Evolutionary conservation across 148 eudicot species (phyloP).

Genomic region (Persicaria maculosa): DNA sequence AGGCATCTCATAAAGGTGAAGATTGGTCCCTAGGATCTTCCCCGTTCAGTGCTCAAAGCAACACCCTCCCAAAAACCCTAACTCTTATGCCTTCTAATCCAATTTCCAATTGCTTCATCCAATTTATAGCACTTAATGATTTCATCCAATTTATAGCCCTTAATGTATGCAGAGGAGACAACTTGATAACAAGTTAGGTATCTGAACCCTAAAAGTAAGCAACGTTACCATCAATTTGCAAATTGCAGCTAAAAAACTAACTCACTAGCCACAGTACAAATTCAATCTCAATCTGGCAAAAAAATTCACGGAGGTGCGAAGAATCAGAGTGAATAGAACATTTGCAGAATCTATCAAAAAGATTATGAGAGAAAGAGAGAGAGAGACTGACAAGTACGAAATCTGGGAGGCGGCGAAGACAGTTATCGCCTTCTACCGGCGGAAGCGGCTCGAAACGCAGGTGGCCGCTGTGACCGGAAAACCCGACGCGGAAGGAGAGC

Average conservation of each 20-base stretch:
- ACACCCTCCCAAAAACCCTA: too few relatives aligned
- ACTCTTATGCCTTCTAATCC: too few relatives aligned
- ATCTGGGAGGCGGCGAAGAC: constrained; percentile 59
- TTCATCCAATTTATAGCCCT: too few relatives aligned
- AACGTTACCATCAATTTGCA: neutral
- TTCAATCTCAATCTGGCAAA: neutral
- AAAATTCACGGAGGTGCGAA: neutral
- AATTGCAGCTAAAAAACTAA: neutral
- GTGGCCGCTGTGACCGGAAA: constrained; percentile 78
- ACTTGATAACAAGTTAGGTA: neutral
- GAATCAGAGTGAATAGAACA: neutral
- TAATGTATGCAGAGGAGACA: neutral
- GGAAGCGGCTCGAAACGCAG: constrained; percentile 76
- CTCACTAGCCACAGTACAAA: neutral
- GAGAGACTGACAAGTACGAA: constrained; percentile 46
- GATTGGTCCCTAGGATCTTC: neutral
- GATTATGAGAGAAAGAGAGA: neutral
- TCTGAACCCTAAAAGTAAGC: neutral
- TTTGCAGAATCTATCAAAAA: neutral
- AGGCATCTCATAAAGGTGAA: neutral
- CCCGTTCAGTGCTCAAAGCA: too few relatives aligned
- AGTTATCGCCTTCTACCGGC: constrained; percentile 48
- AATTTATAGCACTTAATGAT: too few relatives aligned
- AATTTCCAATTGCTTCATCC: too few relatives aligned
- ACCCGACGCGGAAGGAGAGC: constrained; percentile 69